Conservation (phyloP, 148 eudicot species). For the Silene uniflora region DNA sequence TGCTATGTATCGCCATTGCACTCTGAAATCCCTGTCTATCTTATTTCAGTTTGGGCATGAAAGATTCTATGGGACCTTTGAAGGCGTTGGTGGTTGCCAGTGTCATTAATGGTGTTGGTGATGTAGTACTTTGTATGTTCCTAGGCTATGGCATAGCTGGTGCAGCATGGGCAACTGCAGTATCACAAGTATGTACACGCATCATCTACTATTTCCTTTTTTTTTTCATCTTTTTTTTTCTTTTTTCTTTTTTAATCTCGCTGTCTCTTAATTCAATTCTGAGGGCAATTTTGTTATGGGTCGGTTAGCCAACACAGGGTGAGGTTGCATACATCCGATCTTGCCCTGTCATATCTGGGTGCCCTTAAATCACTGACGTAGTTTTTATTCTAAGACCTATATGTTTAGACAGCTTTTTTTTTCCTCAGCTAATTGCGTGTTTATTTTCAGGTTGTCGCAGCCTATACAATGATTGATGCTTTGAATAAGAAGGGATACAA, state of each 20-base stretch:
- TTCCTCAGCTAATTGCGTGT: neutral
- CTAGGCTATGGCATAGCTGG: constrained; percentile 86
- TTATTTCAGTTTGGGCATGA: constrained; percentile 85
- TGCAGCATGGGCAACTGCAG: constrained; percentile 98
- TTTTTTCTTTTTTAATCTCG: neutral
- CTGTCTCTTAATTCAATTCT: neutral
- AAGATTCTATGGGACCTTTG: constrained; percentile 96
- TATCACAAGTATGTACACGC: constrained; percentile 57
- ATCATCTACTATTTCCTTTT: neutral
- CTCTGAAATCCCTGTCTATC: constrained; percentile 13
- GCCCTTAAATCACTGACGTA: too few species aligned
- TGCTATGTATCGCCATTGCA: neutral
- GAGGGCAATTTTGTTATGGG: too few species aligned
- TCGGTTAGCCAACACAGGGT: neutral
- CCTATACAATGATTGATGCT: constrained; percentile 73
- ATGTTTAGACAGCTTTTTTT: constrained; percentile 4
- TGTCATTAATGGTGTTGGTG: constrained; percentile 74
- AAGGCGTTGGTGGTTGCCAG: constrained; percentile 93
- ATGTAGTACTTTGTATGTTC: constrained; percentile 61
- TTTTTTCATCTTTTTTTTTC: neutral
- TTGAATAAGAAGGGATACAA: constrained; percentile 83
- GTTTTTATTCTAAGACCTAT: neutral
- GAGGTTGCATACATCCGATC: neutral
- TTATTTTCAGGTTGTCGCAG: constrained; percentile 69
- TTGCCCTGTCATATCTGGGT: too few species aligned